Evolutionary conservation across 345 rosid species (phyloP), one percentile per base, ranked within the genome.

Genomic region (Syzygium oleosum): DNA sequence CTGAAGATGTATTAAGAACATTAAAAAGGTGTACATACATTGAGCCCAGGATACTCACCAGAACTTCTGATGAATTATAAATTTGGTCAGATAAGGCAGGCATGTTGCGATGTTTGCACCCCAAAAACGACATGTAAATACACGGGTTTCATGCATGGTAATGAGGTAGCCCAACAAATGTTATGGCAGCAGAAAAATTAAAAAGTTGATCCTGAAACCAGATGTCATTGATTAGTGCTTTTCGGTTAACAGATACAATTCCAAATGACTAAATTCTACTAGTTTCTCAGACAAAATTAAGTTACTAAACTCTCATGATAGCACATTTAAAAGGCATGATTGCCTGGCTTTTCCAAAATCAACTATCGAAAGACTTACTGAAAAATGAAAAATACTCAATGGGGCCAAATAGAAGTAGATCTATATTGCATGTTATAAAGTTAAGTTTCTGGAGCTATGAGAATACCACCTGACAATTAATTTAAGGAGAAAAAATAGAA

Each of bases 1-100:
- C 99, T 97, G 94, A 88, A 89, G 38, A 87, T 46, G 12, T 12
- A 85, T 65, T 34, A 11, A 73, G 80, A 73, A 59, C 88, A 46
- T 85, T 7, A 8, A 15, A 87, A 88, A 51, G 13, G 77, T 25
- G 68, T 51, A 31, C 25, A 4, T 34, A 77, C 27, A 73, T 5
- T 73, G 86, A 51, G 85, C 52, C 58, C 59, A 87, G 25, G 87
- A 65, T 84, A 61, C 16, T 87, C 65, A 51, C 59, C 59, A 84
- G 85, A 31, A 84, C 52, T 80, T 13, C 61, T 58, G 51, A 59
- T 22, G 15, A 14, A 38, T 51, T 43, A 43, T 86, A 68, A 22
- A 88, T 27, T 58, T 61, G 38, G 84, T 31, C 55, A n/a, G 41
- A 38, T 19, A 22, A 85, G 68, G 49, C 23, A 21, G 49, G 80